Base-by-base conservation (phyloP, 805 yeast species). In the Candida broadrunensis region DNA sequence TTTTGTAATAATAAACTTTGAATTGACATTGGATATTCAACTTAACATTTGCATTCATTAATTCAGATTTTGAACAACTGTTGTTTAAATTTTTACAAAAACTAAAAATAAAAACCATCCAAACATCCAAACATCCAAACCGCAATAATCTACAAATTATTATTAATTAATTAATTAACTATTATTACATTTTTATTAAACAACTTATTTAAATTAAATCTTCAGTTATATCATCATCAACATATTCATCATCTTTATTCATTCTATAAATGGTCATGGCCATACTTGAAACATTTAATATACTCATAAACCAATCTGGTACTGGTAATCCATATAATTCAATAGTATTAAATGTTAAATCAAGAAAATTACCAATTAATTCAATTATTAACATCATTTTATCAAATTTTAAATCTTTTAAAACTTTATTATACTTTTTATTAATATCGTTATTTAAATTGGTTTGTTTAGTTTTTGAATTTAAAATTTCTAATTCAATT, bases 181-280 rank as follows among this genome's bases (percentile, higher is more conserved):
- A n/a, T n/a, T n/a, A n/a, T n/a, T n/a, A n/a, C n/a, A n/a, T n/a
- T n/a, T n/a, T n/a, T n/a, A n/a, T n/a, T n/a, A n/a, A n/a, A n/a
- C n/a, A n/a, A n/a, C n/a, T n/a, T 29, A 26, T 14, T 40, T 54
- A 67, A 39, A 67, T 56, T 36, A 69, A 50, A 40, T 70, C 74
- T 41, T 70, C 72, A 16, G 66, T 55, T 11, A 69, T 61, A 41
- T 67, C 72, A 45, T 68, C 75, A 48, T 70, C 74, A 17, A 57
- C 46, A 41, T 70, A 69, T 54, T 69, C 75, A 44, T 69, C 74
- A 44, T 70, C 74, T 51, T 70, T 70, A 54, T 70, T 70, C 75
- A 70, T 70, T 57, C 75, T 66, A 61, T 70, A 70, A 35, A 70
- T 52, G n/a, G 74, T 66, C 75, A 70, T 70, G 39, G 55, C 58